These are phyloP conservation scores for Cynanchum wilfordii DNA, from an alignment of 257 asterid genomes.

Conservation along the genomic window DNA sequence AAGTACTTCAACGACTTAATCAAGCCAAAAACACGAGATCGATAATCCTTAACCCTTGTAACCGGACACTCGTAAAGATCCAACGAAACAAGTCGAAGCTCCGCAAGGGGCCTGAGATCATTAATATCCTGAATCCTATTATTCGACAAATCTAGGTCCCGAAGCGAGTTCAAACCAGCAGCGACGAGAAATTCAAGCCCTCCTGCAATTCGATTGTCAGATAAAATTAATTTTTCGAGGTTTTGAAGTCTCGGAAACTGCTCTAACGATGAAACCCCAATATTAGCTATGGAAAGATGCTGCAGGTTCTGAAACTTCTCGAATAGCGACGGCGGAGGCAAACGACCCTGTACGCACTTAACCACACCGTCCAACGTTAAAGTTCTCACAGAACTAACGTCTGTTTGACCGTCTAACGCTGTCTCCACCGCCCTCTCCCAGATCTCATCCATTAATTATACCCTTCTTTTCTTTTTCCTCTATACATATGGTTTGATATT, in stretches of 20 bases:
- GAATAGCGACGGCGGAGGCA: slow-evolving; percentile 81
- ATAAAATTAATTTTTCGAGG: slow-evolving; percentile 66
- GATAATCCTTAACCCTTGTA: slow-evolving; percentile 77
- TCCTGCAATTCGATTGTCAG: slow-evolving; percentile 87
- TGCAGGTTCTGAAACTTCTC: slow-evolving; percentile 81
- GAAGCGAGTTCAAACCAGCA: slow-evolving; percentile 65
- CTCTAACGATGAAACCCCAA: slow-evolving; percentile 80
- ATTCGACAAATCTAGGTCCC: slow-evolving; percentile 94
- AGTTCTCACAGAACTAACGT: slow-evolving; percentile 56
- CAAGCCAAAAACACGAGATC: slow-evolving; percentile 82
- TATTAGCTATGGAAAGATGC: slow-evolving; percentile 81
- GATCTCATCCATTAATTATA: slow-evolving; percentile 69
- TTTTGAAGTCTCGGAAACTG: slow-evolving; percentile 70
- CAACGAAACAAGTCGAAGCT: slow-evolving; percentile 70
- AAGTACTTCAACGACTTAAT: slow-evolving; percentile 71
- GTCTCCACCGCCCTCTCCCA: slow-evolving; percentile 96
- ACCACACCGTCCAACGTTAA: slow-evolving; percentile 89
- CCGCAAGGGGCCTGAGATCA: slow-evolving; percentile 78
- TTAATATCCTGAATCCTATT: slow-evolving; percentile 74
- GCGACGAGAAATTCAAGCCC: slow-evolving; percentile 74
- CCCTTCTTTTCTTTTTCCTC: slow-evolving; percentile 11
- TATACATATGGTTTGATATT: slow-evolving; percentile 2
- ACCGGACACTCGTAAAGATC: slow-evolving; percentile 96
- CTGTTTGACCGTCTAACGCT: slow-evolving; percentile 83
- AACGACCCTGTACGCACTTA: slow-evolving; percentile 87